Evolutionary conservation across 78 protist genomes (phyloP).

Genomic region (Planoprotostelium fungivorum): DNA sequence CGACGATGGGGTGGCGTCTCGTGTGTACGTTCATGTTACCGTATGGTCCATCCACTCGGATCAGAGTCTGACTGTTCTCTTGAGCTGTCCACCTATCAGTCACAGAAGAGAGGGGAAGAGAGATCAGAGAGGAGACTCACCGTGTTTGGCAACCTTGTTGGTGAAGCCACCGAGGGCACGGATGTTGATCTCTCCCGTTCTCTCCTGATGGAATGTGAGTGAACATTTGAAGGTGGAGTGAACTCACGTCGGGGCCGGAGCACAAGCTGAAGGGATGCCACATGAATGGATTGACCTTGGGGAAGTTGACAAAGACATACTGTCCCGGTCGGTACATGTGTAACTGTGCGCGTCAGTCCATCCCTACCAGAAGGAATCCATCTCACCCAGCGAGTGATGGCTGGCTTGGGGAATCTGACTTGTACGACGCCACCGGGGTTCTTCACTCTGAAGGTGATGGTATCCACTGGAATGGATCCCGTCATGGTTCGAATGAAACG

Average conservation of each 20-base stretch:
- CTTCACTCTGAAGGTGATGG: neutral
- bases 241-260: neutral
- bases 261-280: neutral
- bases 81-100: neutral
- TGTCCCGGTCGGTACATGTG: neutral
- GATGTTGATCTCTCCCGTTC: neutral
- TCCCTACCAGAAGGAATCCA: neutral
- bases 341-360: neutral
- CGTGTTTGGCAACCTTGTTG: neutral
- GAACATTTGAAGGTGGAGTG: neutral
- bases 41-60: neutral
- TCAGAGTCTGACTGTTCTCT: neutral
- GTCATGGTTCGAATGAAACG: neutral
- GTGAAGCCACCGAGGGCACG: slow-evolving; percentile 1
- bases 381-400: neutral
- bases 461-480: neutral
- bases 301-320: neutral
- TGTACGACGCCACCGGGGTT: neutral
- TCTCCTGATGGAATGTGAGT: neutral
- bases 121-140: neutral
- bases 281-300: neutral
- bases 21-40: neutral
- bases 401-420: neutral
- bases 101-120: neutral
- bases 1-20: neutral